Evolutionary conservation across 192 early-diverging fungal genomes (phyloP).

Genomic region (Podila epigama): DNA sequence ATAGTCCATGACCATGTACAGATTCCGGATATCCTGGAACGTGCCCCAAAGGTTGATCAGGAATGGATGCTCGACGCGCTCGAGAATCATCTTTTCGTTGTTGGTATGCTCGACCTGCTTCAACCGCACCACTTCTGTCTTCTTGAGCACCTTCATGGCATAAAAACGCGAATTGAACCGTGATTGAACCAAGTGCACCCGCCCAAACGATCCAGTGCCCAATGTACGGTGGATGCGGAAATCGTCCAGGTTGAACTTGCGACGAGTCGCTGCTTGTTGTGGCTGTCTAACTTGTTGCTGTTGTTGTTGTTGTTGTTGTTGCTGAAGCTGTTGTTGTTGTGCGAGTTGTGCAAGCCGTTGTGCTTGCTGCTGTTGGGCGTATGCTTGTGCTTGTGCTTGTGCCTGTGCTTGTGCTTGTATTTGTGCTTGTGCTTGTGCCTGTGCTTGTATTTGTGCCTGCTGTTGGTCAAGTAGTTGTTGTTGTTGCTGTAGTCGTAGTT

Average conservation of each 20-base stretch:
- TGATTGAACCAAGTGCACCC: conserved; percentile 89
- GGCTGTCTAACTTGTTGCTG: background rate
- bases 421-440: conserved; percentile 7
- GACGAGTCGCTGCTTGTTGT: conserved; percentile 15
- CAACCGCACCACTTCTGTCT: conserved; percentile 88
- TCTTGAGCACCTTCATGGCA: conserved; percentile 95
- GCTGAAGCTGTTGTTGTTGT: conserved; percentile 4
- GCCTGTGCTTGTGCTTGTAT: conserved; percentile 2
- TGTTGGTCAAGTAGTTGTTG: background rate
- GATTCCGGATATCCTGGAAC: conserved; percentile 85
- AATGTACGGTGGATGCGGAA: conserved; percentile 86
- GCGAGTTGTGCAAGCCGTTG: conserved; percentile 17
- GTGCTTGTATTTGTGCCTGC: background rate
- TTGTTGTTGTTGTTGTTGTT: conserved; percentile 11
- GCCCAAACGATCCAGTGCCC: conserved; percentile 95
- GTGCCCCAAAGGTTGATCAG: conserved; percentile 88
- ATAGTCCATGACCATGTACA: conserved; percentile 95
- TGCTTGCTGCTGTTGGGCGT: conserved; percentile 11
- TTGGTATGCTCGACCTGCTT: conserved; percentile 97
- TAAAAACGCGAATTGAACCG: conserved; percentile 80
- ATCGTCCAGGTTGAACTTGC: conserved; percentile 67
- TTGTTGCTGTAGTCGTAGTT: background rate
- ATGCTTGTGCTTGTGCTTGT: background rate
- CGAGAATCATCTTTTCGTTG: conserved; percentile 91
- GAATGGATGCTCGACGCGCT: conserved; percentile 85